A percentile compares a stretch with the other conserved stretches of the same genome.
These are phyloP conservation scores for Thermoascus crustaceus DNA, from an alignment of 2,329 filamentous ascomycete genomes.

Conservation along the genomic window DNA sequence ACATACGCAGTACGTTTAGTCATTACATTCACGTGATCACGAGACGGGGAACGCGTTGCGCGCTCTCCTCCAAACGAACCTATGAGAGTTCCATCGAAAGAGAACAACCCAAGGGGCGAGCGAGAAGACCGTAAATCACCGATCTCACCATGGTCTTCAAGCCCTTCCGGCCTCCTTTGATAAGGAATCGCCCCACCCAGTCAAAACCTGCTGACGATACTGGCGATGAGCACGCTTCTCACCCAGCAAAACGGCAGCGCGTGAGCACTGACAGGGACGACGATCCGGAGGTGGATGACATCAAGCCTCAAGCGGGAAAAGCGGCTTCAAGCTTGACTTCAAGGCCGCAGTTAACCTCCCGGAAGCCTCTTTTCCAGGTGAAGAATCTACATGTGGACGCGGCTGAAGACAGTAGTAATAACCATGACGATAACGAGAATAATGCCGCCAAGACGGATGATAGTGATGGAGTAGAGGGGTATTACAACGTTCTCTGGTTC, in stretches of 20 bases:
- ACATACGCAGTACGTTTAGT: too few relatives aligned
- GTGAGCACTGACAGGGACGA: slow-evolving; percentile 17
- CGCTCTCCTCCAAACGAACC: too few relatives aligned
- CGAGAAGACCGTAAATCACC: too few relatives aligned
- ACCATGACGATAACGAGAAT: too few relatives aligned
- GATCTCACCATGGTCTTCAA: slow-evolving; percentile 33
- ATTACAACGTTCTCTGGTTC: slow-evolving; percentile 43
- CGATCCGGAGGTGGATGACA: slow-evolving; percentile 1
- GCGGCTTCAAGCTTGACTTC: slow-evolving; percentile 3
- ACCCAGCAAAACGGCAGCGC: slow-evolving; percentile 30
- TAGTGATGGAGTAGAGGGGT: slow-evolving; percentile 22
- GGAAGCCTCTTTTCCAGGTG: slow-evolving; percentile 28
- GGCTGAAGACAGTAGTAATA: not conserved
- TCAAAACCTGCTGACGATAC: slow-evolving; percentile 5
- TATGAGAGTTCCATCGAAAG: too few relatives aligned
- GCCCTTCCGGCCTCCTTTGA: slow-evolving; percentile 38
- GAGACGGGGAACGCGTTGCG: too few relatives aligned
- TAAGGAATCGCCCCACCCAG: slow-evolving; percentile 23
- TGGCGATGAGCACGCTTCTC: slow-evolving; percentile 11
- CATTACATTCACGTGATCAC: too few relatives aligned
- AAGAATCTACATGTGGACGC: slow-evolving; percentile 15
- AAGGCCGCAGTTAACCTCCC: slow-evolving; percentile 8
- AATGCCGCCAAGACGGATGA: slow-evolving; percentile 6
- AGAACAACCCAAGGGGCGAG: too few relatives aligned
- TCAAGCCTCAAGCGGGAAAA: not conserved